A percentile compares a stretch with the other conserved stretches of the same genome.
These are phyloP conservation scores for Paraglomus brasilianum DNA, from an alignment of 192 early-diverging fungal species.

Conservation along the genomic window DNA sequence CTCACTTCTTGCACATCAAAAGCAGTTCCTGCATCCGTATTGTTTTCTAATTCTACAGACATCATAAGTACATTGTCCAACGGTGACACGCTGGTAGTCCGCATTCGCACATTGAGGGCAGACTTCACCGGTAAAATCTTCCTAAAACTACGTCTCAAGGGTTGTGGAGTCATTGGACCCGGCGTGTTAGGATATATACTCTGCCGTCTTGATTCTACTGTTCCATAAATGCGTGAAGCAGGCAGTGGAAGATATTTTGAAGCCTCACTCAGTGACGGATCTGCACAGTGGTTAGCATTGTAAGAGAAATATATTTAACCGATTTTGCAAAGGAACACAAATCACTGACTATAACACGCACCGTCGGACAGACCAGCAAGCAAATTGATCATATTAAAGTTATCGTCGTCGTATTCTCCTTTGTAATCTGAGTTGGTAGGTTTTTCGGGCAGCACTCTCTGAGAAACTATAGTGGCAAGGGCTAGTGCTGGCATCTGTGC, in stretches of 20 bases:
- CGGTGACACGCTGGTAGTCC: slow-evolving; percentile 57
- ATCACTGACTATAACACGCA: slow-evolving; percentile 25
- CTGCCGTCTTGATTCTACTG: slow-evolving; percentile 34
- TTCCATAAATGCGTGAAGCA: slow-evolving; percentile 35
- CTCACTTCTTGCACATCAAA: slow-evolving; percentile 50
- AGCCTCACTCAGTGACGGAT: slow-evolving; percentile 24
- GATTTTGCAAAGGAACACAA: not conserved
- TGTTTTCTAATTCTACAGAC: slow-evolving; percentile 63
- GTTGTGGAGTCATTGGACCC: slow-evolving; percentile 20
- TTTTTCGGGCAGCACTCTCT: slow-evolving; percentile 34
- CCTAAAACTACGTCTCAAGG: slow-evolving; percentile 41
- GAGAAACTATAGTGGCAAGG: slow-evolving; percentile 38
- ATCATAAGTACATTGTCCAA: slow-evolving; percentile 60
- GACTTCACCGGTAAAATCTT: slow-evolving; percentile 50
- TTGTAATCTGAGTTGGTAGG: slow-evolving; percentile 33
- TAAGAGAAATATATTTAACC: not conserved
- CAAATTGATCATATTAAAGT: slow-evolving; percentile 54
- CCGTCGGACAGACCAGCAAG: slow-evolving; percentile 52
- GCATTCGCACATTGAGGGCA: slow-evolving; percentile 55
- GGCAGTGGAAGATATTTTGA: slow-evolving; percentile 30
- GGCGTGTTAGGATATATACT: slow-evolving; percentile 29
- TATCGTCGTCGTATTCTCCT: slow-evolving; percentile 48
- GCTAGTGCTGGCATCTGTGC: slow-evolving; percentile 41
- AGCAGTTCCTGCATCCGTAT: slow-evolving; percentile 48
- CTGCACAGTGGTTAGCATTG: not conserved